Percentiles rank a stretch among this genome's conserved stretches.
These are phyloP conservation scores for Nicotiana rustica DNA, from an alignment of 305 asterid genomes.

Conservation along the genomic window DNA sequence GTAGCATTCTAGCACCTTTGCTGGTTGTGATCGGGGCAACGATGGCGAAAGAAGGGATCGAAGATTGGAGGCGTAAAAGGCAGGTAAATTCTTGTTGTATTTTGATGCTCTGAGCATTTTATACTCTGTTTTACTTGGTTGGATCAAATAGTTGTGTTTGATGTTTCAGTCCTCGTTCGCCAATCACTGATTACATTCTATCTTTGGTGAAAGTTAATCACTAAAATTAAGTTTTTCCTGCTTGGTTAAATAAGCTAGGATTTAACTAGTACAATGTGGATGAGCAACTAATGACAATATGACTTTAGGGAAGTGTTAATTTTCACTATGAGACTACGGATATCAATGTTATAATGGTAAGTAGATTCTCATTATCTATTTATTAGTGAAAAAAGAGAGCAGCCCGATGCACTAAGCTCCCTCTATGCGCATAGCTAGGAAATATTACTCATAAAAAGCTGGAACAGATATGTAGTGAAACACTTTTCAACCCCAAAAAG, in stretches of 20 bases:
- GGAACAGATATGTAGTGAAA: neutral
- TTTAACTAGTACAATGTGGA: neutral
- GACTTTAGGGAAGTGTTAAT: neutral
- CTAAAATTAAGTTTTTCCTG: neutral
- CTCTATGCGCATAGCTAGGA: neutral
- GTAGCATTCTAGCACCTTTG: conserved; percentile 80
- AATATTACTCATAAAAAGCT: neutral
- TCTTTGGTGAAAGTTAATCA: conserved; percentile 1
- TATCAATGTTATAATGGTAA: neutral
- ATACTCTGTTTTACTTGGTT: neutral
- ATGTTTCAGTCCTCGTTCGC: neutral
- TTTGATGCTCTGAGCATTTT: neutral
- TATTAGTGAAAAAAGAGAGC: neutral
- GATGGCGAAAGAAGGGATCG: conserved; percentile 91
- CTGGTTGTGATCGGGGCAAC: conserved; percentile 90
- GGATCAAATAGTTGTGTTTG: neutral
- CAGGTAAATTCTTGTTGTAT: conserved; percentile 56
- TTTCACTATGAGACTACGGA: neutral
- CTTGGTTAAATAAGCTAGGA: conserved; percentile 15
- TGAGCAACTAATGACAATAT: neutral
- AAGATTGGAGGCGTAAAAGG: conserved; percentile 94
- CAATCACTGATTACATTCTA: neutral
- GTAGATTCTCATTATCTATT: neutral
- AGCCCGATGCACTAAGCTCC: too few species aligned
- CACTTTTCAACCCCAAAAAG: neutral